These are phyloP conservation scores for Puccinia polysora DNA, from an alignment of 1,284 basidiomycete genomes.

Conservation along the genomic window DNA sequence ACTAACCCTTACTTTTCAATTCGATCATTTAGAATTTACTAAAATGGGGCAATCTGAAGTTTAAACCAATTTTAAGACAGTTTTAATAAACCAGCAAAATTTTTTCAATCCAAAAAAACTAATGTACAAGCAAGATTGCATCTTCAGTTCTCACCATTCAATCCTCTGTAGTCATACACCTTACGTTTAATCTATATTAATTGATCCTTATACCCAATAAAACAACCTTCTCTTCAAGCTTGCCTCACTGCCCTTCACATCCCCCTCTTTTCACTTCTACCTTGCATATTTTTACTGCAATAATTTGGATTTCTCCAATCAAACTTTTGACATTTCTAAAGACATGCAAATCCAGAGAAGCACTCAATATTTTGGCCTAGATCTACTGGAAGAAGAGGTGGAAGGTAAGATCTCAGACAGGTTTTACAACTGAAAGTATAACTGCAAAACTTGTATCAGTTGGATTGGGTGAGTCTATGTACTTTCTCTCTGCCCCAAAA, in stretches of 20 bases:
- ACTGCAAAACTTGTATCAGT: conserved; percentile 31
- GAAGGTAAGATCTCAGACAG: conserved; percentile 61
- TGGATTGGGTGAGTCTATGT: conserved; percentile 66
- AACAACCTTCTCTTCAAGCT: conserved; percentile 61
- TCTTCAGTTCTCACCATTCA: conserved; percentile 87
- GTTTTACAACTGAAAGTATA: conserved; percentile 37
- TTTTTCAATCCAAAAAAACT: conserved; percentile 25
- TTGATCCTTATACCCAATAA: conserved; percentile 55
- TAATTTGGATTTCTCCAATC: conserved; percentile 83
- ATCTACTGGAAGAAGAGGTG: conserved; percentile 70
- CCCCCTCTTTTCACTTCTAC: conserved; percentile 87
- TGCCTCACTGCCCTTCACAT: conserved; percentile 88
- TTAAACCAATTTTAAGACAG: conserved; percentile 80
- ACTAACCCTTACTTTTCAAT: background rate
- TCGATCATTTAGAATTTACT: conserved; percentile 67
- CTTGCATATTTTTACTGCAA: conserved; percentile 91
- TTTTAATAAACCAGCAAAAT: conserved; percentile 52
- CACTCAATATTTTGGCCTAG: conserved; percentile 72
- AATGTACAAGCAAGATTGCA: conserved; percentile 55
- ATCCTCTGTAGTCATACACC: conserved; percentile 81
- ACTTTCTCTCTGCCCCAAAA: conserved; percentile 69
- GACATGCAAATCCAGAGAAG: conserved; percentile 83
- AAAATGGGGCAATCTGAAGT: conserved; percentile 89
- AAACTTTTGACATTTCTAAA: conserved; percentile 85
- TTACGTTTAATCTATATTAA: conserved; percentile 73